Base-by-base conservation (phyloP, 768 basidiomycete genomes). In the Trametes coccinea region DNA sequence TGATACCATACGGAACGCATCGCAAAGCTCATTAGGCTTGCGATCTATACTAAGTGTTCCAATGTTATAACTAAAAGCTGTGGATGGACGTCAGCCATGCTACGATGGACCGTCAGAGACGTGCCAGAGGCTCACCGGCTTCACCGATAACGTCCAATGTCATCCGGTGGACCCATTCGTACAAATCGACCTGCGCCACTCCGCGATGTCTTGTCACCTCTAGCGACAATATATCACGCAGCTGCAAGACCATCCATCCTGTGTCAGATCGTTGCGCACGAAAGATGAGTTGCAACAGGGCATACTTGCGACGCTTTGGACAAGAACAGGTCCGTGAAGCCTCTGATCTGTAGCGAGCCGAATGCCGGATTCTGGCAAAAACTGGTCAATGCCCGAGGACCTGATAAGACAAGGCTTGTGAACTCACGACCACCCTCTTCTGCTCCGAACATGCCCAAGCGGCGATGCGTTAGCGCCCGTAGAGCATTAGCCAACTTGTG, bases 351-450 rank as follows among this genome's bases (percentile, higher is more conserved):
- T 2, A 78, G 70, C 1, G 79, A 76, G 2, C 86, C 85, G 65
- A 90, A 90, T 0, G 86, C 86, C 13, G 87, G 87, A 63, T 87
- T 89, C 87, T 79, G 45, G 3, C 27, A 2, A 7, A n/a, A 30
- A n/a, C 8, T 29, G 5, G 41, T 43, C 41, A 43, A 37, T 11
- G 34, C 34, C 11, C 5, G 11, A 37, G 34, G 6, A 37, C 5
- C 22, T 6, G 34, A 37, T 37, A 11, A 37, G 34, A 37, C 34
- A 11, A 11, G 11, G 1, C 34, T 11, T 5, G 1, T 11, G 34
- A 37, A 29, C 56, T 40, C 10, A 54, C 53, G 16, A 54, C 53
- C 3, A 54, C 40, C 29, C 53, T 54, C 41, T 54, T 54, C 53
- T 54, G 29, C 40, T 30, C 40, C 9, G 6, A 27, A 34, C n/a